Evolutionary conservation across 2,329 filamentous ascomycete genomes (phyloP).

Genomic region (Celoporthe dispersa): DNA sequence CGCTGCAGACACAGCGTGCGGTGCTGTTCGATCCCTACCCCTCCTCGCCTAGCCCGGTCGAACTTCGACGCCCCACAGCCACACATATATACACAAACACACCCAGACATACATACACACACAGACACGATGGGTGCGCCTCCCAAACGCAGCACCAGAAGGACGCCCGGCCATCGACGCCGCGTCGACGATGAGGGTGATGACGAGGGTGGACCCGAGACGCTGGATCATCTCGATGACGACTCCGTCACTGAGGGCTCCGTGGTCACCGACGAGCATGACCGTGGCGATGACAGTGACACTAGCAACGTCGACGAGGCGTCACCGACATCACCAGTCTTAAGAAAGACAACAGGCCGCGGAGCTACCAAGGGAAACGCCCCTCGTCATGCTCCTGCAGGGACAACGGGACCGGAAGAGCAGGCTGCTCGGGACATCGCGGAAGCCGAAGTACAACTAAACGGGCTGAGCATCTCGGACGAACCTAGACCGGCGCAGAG

Average conservation of each 20-base stretch:
- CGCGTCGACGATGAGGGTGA: conserved; percentile 73
- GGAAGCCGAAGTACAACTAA: conserved; percentile 65
- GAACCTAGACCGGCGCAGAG: conserved; percentile 47
- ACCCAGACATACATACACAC: background rate
- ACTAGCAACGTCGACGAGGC: conserved; percentile 65
- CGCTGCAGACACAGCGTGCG: conserved; percentile 27
- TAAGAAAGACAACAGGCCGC: conserved; percentile 47
- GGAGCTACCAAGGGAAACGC: conserved; percentile 43
- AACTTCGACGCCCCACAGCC: conserved; percentile 25
- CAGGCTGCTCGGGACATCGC: conserved; percentile 36
- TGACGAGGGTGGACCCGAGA: conserved; percentile 63
- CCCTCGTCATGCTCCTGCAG: conserved; percentile 30
- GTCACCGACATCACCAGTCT: conserved; percentile 53
- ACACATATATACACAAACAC: conserved; percentile 28
- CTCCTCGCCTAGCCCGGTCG: conserved; percentile 19
- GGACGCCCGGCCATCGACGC: conserved; percentile 69
- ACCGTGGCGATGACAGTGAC: conserved; percentile 64
- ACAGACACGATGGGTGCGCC: conserved; percentile 35
- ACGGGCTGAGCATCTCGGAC: conserved; percentile 54
- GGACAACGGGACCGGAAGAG: conserved; percentile 31
- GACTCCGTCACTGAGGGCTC: conserved; percentile 70
- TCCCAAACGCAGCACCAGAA: conserved; percentile 59
- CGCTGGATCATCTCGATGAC: conserved; percentile 61
- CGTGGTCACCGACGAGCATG: conserved; percentile 64
- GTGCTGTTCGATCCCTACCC: conserved; percentile 23